These are phyloP conservation scores for Peniophora sp. DNA, from an alignment of 1,284 basidiomycete species.

Conservation along the genomic window DNA sequence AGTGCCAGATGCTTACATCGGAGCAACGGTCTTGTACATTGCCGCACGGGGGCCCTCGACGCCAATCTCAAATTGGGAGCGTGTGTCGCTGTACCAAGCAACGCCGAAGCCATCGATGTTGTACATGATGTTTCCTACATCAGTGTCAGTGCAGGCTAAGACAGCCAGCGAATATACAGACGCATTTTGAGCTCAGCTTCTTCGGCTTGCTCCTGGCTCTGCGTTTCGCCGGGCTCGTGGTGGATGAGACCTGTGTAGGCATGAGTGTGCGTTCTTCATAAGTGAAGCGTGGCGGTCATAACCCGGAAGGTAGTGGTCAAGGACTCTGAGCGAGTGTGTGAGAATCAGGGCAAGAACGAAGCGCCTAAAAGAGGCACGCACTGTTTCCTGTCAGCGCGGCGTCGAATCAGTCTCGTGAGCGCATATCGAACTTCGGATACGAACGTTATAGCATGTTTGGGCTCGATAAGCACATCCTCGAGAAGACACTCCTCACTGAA, in stretches of 20 bases:
- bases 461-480: conserved; percentile 27
- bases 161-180: neutral
- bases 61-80: conserved; percentile 19
- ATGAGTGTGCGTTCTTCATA: neutral
- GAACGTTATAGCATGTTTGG: conserved; percentile 17
- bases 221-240: conserved; percentile 17
- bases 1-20: conserved; percentile 11
- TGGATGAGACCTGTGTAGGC: conserved; percentile 14
- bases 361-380: neutral
- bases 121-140: conserved; percentile 20
- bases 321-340: conserved; percentile 17
- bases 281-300: neutral
- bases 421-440: neutral
- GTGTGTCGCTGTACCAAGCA: conserved; percentile 19
- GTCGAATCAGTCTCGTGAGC: neutral
- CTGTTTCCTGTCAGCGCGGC: neutral
- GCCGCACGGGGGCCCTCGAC: conserved; percentile 21
- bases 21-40: conserved; percentile 25
- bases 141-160: neutral
- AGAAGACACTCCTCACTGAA: conserved; percentile 17
- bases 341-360: neutral
- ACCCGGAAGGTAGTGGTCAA: conserved; percentile 26
- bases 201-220: conserved; percentile 14
- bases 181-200: conserved; percentile 7
- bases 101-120: conserved; percentile 24